Evolutionary conservation across 306 rosid genomes (phyloP).

Genomic region (Sicyos baderoa): DNA sequence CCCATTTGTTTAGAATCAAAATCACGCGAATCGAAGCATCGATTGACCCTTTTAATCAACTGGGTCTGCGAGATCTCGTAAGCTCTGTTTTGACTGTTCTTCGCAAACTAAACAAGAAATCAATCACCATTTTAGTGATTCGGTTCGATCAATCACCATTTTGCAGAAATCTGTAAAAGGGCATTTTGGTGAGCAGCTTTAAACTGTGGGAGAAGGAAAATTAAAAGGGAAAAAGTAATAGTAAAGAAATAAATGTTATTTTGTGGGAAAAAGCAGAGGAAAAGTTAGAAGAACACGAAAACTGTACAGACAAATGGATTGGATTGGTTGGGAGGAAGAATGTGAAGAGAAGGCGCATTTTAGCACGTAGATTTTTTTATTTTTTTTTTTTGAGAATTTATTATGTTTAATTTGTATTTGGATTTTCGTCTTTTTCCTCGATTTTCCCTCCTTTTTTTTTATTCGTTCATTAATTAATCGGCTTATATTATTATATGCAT

Average conservation of each 20-base stretch:
- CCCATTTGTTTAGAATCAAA: slow-evolving; percentile 44
- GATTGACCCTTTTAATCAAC: slow-evolving; percentile 27
- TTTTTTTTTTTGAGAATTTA: no score
- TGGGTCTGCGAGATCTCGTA: slow-evolving; percentile 32
- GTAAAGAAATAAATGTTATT: slow-evolving; percentile 23
- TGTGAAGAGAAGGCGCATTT: slow-evolving; percentile 28
- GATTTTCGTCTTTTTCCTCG: slow-evolving; percentile 16
- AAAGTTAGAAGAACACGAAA: slow-evolving; percentile 50
- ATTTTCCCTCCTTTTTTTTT: not conserved
- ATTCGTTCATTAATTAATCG: not conserved
- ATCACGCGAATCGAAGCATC: slow-evolving; percentile 81
- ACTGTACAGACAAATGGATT: slow-evolving; percentile 24
- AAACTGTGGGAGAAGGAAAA: slow-evolving; percentile 28
- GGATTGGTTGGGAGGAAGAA: slow-evolving; percentile 13
- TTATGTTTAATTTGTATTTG: not conserved
- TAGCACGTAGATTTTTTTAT: slow-evolving; percentile 37
- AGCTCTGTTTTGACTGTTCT: not conserved
- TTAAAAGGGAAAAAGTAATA: not conserved
- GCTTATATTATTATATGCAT: not conserved
- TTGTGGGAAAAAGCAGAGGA: slow-evolving; percentile 29
- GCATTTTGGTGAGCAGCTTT: slow-evolving; percentile 68
- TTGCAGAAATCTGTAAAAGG: slow-evolving; percentile 31
- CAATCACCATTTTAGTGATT: not conserved
- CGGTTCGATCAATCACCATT: not conserved
- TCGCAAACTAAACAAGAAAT: not conserved